Conservation (phyloP, 148 eudicot species). For the Camellia japonica region DNA sequence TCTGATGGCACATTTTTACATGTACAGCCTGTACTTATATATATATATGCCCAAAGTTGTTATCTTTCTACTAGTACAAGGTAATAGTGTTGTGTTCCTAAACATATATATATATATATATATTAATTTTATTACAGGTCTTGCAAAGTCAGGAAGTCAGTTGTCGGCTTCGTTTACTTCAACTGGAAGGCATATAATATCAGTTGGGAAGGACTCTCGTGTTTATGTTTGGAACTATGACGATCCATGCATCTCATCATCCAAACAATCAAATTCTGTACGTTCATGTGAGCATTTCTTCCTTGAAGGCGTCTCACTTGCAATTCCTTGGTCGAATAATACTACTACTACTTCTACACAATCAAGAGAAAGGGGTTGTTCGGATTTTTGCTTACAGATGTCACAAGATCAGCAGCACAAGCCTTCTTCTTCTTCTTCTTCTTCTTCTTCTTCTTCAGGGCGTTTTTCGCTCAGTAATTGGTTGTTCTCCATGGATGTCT, state of each 20-base stretch:
- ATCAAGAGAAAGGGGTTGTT: neutral
- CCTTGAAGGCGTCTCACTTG: conserved; percentile 52
- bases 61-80: no score
- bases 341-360: neutral
- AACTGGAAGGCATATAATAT: conserved; percentile 51
- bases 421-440: conserved; percentile 23
- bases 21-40: neutral
- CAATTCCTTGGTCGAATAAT: conserved; percentile 50
- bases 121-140: conserved; percentile 35
- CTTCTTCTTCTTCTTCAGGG: conserved; percentile 1
- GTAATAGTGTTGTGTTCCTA: neutral
- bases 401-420: conserved; percentile 10
- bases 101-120: neutral
- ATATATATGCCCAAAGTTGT: neutral
- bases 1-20: neutral
- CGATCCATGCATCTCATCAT: conserved; percentile 16
- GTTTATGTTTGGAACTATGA: conserved; percentile 71
- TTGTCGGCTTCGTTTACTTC: conserved; percentile 67
- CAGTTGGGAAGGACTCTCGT: conserved; percentile 66
- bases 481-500: conserved; percentile 43
- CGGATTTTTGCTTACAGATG: neutral
- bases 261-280: conserved; percentile 36
- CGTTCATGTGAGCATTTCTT: conserved; percentile 64
- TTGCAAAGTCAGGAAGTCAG: conserved; percentile 61
- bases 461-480: conserved; percentile 44